These are phyloP conservation scores for Wickerhamiella galacta DNA, from an alignment of 805 yeast genomes.

Conservation along the genomic window DNA sequence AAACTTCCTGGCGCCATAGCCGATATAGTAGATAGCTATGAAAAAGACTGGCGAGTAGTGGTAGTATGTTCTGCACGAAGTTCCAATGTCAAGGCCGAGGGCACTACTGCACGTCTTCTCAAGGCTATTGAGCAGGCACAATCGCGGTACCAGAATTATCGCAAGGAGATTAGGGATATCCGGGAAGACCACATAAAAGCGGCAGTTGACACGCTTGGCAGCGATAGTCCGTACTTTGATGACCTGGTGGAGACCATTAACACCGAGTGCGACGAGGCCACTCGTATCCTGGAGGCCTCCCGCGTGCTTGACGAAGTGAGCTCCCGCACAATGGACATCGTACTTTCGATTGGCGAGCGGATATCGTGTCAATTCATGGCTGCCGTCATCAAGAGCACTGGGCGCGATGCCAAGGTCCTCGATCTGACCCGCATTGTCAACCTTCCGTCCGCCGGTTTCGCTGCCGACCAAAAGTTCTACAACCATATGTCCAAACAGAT, in stretches of 20 bases:
- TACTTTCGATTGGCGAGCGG: slow-evolving; percentile 90
- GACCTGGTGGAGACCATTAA: slow-evolving; percentile 43
- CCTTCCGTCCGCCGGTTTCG: slow-evolving; percentile 29
- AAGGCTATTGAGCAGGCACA: slow-evolving; percentile 54
- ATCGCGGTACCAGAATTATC: slow-evolving; percentile 24
- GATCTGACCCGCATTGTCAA: slow-evolving; percentile 47
- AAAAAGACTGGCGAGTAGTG: slow-evolving; percentile 47
- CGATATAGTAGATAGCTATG: slow-evolving; percentile 52
- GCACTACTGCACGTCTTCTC: slow-evolving; percentile 79
- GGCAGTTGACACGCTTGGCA: slow-evolving; percentile 39
- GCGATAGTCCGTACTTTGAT: slow-evolving; percentile 27
- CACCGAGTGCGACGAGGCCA: slow-evolving; percentile 49
- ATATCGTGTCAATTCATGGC: slow-evolving; percentile 81
- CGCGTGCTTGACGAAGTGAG: slow-evolving; percentile 83
- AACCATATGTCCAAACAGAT: slow-evolving; percentile 32
- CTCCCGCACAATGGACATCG: slow-evolving; percentile 70
- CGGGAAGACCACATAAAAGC: slow-evolving; percentile 64
- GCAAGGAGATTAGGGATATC: slow-evolving; percentile 43
- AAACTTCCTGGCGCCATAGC: slow-evolving; percentile 79
- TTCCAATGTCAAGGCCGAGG: slow-evolving; percentile 78
- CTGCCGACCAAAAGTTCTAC: slow-evolving; percentile 48
- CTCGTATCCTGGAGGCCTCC: slow-evolving; percentile 66
- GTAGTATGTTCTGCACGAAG: slow-evolving; percentile 95
- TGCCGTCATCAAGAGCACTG: slow-evolving; percentile 65
- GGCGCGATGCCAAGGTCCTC: slow-evolving; percentile 59